Conservation (phyloP, 257 asterid species). For the Solanum ossicruentum region DNA sequence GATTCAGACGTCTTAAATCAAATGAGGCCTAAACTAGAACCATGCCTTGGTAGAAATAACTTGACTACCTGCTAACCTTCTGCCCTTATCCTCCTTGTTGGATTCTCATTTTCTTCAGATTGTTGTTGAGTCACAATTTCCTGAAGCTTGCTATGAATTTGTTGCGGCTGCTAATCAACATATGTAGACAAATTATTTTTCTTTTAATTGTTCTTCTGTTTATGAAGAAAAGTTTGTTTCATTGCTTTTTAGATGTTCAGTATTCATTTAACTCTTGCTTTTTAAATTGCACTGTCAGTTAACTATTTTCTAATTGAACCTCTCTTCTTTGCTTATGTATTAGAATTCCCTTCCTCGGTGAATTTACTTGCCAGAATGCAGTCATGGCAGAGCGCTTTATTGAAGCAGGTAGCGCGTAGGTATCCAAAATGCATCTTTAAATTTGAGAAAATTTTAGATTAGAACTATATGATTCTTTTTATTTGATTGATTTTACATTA, state of each 20-base stretch:
- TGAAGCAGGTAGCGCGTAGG: conserved; percentile 99
- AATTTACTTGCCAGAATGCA: conserved; percentile 91
- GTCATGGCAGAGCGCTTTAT: conserved; percentile 87
- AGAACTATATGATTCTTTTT: neutral
- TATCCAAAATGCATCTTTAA: conserved; percentile 34
- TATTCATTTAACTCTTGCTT: neutral
- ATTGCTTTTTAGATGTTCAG: neutral
- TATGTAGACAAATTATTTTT: neutral
- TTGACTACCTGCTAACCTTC: neutral
- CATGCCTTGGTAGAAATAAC: too few species aligned
- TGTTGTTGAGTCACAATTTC: neutral
- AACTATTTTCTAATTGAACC: neutral
- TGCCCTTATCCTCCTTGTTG: neutral
- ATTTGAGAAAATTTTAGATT: neutral
- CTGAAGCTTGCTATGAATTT: neutral
- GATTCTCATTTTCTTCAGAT: neutral
- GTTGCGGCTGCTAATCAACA: neutral
- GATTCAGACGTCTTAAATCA: too few species aligned
- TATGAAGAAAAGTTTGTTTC: neutral
- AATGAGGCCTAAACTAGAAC: too few species aligned
- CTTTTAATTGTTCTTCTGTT: neutral
- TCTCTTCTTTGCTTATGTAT: conserved; percentile 15
- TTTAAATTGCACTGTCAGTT: neutral
- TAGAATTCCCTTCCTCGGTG: conserved; percentile 93
- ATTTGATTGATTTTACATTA: neutral